phyloP scores from a whole-genome alignment of 257 asterid genomes.

The Misopates orontium region DNA sequence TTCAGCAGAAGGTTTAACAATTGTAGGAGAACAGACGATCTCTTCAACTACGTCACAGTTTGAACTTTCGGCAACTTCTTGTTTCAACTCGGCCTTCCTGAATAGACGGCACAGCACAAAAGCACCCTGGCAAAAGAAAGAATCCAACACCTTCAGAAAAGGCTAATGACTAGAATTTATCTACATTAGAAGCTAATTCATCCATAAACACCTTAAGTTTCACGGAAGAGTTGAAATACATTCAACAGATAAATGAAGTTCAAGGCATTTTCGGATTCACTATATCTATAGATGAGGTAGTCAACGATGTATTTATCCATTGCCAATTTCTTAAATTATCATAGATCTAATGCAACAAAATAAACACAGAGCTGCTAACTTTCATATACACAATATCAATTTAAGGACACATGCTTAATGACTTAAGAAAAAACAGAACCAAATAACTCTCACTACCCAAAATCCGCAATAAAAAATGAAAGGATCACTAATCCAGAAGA shows the following conservation, averaged over 20 bases:
- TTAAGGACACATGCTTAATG: too few species aligned
- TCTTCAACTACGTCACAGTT: constrained; percentile 50
- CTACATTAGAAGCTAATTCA: neutral
- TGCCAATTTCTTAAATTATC: neutral
- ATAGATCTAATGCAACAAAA: constrained; percentile 5
- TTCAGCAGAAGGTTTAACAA: constrained; percentile 45
- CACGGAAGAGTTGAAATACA: neutral
- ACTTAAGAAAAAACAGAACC: too few species aligned
- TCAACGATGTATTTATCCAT: neutral
- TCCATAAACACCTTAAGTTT: neutral
- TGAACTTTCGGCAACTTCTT: constrained; percentile 49
- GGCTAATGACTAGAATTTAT: neutral
- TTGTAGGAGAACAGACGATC: constrained; percentile 46
- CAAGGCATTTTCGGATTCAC: neutral
- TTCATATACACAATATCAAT: neutral
- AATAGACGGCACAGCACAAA: constrained; percentile 90
- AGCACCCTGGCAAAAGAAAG: constrained; percentile 55
- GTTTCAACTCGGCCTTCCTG: constrained; percentile 64
- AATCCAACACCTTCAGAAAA: constrained; percentile 4
- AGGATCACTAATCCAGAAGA: neutral
- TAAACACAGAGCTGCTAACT: neutral
- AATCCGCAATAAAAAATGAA: neutral
- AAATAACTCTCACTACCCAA: too few species aligned
- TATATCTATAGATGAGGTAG: neutral
- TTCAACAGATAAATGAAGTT: neutral